Conservation (phyloP, 106 monocot genomes). For the Iris macrosiphon region DNA sequence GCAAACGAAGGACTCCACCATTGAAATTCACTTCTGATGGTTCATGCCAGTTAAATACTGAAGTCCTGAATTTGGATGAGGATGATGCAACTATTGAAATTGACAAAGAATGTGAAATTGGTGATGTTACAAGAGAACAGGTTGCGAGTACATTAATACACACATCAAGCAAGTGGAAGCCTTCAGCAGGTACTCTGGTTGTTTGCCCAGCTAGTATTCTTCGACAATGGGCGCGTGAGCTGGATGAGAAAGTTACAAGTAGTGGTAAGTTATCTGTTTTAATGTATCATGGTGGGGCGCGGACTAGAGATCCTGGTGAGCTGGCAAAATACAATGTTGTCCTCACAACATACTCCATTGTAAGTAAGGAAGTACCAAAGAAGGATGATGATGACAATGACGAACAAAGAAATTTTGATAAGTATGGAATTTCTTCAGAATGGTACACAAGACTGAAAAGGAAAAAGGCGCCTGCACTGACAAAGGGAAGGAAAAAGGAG, state of each 20-base stretch:
- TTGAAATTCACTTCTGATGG: slow-evolving; percentile 41
- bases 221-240: slow-evolving; percentile 74
- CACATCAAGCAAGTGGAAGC: slow-evolving; percentile 26
- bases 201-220: slow-evolving; percentile 92
- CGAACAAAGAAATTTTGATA: slow-evolving; percentile 53
- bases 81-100: slow-evolving; percentile 17
- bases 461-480: slow-evolving; percentile 26
- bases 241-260: slow-evolving; percentile 61
- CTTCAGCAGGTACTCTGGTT: slow-evolving; percentile 82
- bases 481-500: slow-evolving; percentile 49
- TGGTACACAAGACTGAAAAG: slow-evolving; percentile 57
- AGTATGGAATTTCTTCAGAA: slow-evolving; percentile 46
- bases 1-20: no score
- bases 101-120: slow-evolving; percentile 22
- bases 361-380: slow-evolving; percentile 90
- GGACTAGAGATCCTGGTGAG: slow-evolving; percentile 56
- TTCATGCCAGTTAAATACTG: slow-evolving; percentile 19
- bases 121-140: slow-evolving; percentile 9
- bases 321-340: slow-evolving; percentile 84
- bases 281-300: slow-evolving; percentile 77
- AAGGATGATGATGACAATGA: slow-evolving; percentile 49
- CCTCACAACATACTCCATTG: slow-evolving; percentile 85
- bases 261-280: slow-evolving; percentile 50
- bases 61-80: slow-evolving; percentile 65
- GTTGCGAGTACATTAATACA: slow-evolving; percentile 19